A percentile compares a stretch with the other conserved stretches of the same genome.
These are phyloP conservation scores for Geranium incanum DNA, from an alignment of 441 rosid species.

Conservation along the genomic window DNA sequence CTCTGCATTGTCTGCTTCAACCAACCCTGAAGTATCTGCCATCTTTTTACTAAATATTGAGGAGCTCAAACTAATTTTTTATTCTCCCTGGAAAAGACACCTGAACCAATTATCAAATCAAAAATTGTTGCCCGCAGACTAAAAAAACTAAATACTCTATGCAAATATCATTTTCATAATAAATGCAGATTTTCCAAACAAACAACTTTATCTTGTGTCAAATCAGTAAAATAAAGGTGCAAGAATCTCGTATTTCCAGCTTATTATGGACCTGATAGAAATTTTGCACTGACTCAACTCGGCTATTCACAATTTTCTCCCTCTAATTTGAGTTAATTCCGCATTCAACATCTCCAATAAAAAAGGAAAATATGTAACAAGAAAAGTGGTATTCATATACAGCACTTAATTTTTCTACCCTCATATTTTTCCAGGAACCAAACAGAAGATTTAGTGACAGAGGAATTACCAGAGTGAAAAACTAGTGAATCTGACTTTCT, in stretches of 20 bases:
- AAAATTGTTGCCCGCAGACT: background rate
- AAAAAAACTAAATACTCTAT: background rate
- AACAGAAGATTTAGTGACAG: no score
- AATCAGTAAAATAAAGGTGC: background rate
- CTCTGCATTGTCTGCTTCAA: conserved; percentile 83
- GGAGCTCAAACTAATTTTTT: background rate
- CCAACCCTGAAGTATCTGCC: conserved; percentile 45
- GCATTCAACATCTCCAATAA: no score
- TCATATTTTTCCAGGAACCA: no score
- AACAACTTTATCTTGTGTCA: background rate
- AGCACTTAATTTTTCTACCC: no score
- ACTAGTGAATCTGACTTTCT: no score
- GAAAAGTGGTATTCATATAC: no score
- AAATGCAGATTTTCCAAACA: background rate
- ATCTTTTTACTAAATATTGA: conserved; percentile 20
- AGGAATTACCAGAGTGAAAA: no score
- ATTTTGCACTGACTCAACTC: background rate
- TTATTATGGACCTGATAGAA: background rate
- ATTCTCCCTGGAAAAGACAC: background rate
- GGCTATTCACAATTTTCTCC: background rate
- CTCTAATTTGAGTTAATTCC: no score
- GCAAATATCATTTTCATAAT: background rate
- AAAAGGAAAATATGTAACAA: no score
- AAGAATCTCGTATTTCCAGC: background rate
- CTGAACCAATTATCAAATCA: background rate